Percentiles rank a stretch among this genome's conserved stretches.
These are phyloP conservation scores for Backusella parvicylindrica DNA, from an alignment of 192 early-diverging fungal species.

Conservation along the genomic window DNA sequence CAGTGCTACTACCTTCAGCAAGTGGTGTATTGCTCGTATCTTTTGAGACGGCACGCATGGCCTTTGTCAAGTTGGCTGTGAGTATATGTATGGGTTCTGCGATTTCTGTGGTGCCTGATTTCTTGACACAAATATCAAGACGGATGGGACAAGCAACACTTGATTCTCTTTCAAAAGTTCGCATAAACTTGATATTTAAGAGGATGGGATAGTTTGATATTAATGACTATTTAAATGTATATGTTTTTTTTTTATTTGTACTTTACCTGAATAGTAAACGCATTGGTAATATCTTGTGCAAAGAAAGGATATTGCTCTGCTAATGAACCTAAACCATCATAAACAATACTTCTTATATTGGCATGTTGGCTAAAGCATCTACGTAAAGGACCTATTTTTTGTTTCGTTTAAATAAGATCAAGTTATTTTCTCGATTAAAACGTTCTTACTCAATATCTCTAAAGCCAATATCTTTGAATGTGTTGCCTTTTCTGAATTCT, in stretches of 20 bases:
- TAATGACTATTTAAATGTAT: neutral
- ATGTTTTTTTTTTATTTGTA: neutral
- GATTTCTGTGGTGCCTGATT: conserved; percentile 21
- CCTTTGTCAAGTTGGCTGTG: conserved; percentile 4
- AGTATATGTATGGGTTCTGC: conserved; percentile 47
- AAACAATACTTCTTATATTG: conserved; percentile 53
- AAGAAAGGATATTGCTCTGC: conserved; percentile 34
- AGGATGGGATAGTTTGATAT: neutral
- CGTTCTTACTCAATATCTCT: conserved; percentile 42
- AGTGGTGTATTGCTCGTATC: neutral
- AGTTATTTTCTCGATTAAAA: neutral
- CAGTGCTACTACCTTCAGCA: neutral
- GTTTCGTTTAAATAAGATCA: neutral
- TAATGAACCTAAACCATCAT: conserved; percentile 51
- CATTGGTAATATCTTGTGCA: conserved; percentile 45
- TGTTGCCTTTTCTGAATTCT: conserved; percentile 8
- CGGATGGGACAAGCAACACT: conserved; percentile 17
- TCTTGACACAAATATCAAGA: conserved; percentile 25
- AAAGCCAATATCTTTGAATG: conserved; percentile 26
- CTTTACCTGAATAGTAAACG: conserved; percentile 46
- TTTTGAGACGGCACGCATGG: neutral
- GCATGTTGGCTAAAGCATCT: conserved; percentile 68
- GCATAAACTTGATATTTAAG: conserved; percentile 40
- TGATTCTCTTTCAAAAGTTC: conserved; percentile 35
- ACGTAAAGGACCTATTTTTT: conserved; percentile 53